These are phyloP conservation scores for Clitopilus hobsonii DNA, from an alignment of 768 basidiomycete species.

Conservation along the genomic window DNA sequence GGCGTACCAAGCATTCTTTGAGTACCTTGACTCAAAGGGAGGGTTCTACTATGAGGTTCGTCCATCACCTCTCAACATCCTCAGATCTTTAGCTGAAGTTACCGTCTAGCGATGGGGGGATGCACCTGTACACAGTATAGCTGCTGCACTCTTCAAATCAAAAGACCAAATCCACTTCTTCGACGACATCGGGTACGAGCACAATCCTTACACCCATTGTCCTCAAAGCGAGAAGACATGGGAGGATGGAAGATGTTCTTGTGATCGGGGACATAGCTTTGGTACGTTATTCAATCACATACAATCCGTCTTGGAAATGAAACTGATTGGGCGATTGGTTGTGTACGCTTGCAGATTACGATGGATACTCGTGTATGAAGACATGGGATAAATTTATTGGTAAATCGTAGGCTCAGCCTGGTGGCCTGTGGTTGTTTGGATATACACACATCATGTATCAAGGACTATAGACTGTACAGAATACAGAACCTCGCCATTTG, in stretches of 20 bases:
- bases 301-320: not conserved
- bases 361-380: conserved; percentile 37
- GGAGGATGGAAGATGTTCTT: conserved; percentile 56
- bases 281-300: conserved; percentile 32
- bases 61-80: conserved; percentile 33
- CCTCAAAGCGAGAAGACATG: conserved; percentile 41
- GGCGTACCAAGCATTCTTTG: conserved; percentile 63
- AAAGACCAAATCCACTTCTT: conserved; percentile 81
- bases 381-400: conserved; percentile 30
- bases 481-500: no score
- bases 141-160: conserved; percentile 64
- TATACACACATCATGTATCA: not conserved
- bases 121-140: conserved; percentile 83
- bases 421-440: not conserved
- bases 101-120: conserved; percentile 72
- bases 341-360: conserved; percentile 26
- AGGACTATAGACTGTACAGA: not conserved
- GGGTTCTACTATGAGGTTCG: conserved; percentile 69
- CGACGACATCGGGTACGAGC: conserved; percentile 77
- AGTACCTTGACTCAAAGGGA: conserved; percentile 55
- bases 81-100: conserved; percentile 31
- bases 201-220: conserved; percentile 74
- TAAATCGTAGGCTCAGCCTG: no score
- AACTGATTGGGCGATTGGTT: not conserved
- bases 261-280: conserved; percentile 55